Evolutionary conservation across 768 basidiomycete species (phyloP), one percentile per base, ranked within the genome.

Genomic region (Mycena floridula): DNA sequence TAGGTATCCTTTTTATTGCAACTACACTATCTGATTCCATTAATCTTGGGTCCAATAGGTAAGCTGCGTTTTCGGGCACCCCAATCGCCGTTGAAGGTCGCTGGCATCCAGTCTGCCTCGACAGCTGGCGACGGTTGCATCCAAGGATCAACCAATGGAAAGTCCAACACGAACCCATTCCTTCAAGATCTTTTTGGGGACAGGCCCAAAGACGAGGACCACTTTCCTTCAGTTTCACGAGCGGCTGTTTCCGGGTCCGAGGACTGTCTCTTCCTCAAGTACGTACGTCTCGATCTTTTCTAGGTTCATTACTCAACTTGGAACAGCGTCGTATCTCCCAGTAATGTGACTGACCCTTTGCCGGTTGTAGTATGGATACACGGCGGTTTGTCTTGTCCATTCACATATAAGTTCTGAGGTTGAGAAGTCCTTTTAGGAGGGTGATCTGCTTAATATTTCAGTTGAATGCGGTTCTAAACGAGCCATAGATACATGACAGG

Each of bases 401-500:
- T 9, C 11, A 32, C 16, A 9, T 32, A 32, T 16, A 9, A 9
- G 28, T 32, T 32, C 11, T 32, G 11, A 16, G 9, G 16, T 32
- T 32, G 11, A 32, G n/a, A n/a, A n/a, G n/a, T 32, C 28, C 28
- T 9, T 16, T 9, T 9, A 32, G 28, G 28, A 32, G 28, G 28
- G 28, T 32, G 11, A 32, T 9, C 16, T 32, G 16, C 16, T 32
- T 32, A 32, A 9, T 16, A 16, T 16, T 9, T 32, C 28, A 32
- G 28, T 32, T 9, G 28, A 32, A 32, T 32, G 11, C 9, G 11
- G 28, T 9, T 16, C 16, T 16, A 9, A 16, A 32, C 28, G 28
- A 9, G 11, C 28, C 16, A 16, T 26, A 62, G 60, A 7, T 62
- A 61, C 18, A 16, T 23, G 9, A 0, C 0, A 5, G 54, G 54